A percentile compares a stretch with the other conserved stretches of the same genome.
Evolutionary conservation across 2,329 filamentous ascomycete species (phyloP).

Genomic region (Colletotrichum sp.): DNA sequence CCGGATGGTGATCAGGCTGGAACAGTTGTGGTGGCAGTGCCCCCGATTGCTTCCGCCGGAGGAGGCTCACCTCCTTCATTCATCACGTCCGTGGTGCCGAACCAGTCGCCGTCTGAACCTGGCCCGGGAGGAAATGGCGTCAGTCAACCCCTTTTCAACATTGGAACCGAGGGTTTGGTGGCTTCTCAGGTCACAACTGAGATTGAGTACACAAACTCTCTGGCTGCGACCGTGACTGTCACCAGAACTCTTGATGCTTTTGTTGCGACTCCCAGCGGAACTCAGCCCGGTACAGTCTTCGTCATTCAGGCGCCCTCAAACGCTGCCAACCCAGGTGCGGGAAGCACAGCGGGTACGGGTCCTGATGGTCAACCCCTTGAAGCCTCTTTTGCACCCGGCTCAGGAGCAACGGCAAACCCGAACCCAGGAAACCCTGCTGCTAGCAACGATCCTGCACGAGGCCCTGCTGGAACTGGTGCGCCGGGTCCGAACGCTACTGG

Average conservation of each 20-base stretch:
- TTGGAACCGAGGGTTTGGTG: not conserved
- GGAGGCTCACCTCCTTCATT: slow-evolving; percentile 6
- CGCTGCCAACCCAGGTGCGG: not conserved
- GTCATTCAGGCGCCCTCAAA: not conserved
- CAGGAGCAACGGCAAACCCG: not conserved
- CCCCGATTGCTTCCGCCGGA: slow-evolving; percentile 4
- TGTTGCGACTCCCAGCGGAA: slow-evolving; percentile 8
- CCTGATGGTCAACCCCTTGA: not conserved
- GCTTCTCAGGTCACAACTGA: not conserved
- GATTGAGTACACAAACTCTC: not conserved
- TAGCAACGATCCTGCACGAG: not conserved
- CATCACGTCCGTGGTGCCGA: not conserved
- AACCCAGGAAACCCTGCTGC: not conserved
- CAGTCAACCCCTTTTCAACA: not conserved
- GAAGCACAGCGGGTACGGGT: not conserved
- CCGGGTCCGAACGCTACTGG: not conserved
- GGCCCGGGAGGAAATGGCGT: not conserved
- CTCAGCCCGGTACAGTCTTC: slow-evolving; percentile 4
- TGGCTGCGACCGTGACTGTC: not conserved
- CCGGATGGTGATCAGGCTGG: not conserved
- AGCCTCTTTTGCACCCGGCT: not conserved
- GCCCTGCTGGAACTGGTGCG: not conserved
- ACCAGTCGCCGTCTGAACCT: not conserved
- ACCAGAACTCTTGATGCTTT: not conserved
- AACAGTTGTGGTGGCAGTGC: slow-evolving; percentile 9